Percentiles rank a stretch among this genome's conserved stretches.
These are phyloP conservation scores for Ceratobasidium sp. DNA, from an alignment of 1,284 basidiomycete genomes.

Conservation along the genomic window DNA sequence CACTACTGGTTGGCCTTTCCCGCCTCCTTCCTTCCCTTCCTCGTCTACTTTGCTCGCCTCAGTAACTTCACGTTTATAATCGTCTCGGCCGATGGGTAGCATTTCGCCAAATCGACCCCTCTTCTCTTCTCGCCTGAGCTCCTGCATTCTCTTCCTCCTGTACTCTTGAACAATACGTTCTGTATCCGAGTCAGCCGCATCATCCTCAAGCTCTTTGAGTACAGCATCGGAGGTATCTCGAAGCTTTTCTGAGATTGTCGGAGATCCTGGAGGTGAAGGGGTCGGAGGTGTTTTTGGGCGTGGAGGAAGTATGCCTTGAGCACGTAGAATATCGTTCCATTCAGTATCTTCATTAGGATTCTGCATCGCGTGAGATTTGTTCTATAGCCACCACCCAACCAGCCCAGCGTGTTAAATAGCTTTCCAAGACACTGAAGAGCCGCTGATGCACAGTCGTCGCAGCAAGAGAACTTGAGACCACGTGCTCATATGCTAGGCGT, in stretches of 20 bases:
- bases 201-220: constrained; percentile 73
- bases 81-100: constrained; percentile 90
- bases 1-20: constrained; percentile 84
- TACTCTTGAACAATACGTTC: constrained; percentile 81
- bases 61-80: constrained; percentile 95
- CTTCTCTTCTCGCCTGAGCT: constrained; percentile 73
- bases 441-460: constrained; percentile 32
- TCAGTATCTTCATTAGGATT: constrained; percentile 92
- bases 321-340: constrained; percentile 93
- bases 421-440: constrained; percentile 21
- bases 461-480: constrained; percentile 9
- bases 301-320: constrained; percentile 89
- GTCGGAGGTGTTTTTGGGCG: constrained; percentile 74
- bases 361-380: constrained; percentile 52
- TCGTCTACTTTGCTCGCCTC: constrained; percentile 85
- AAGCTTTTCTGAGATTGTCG: constrained; percentile 73
- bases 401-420: constrained; percentile 5
- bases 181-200: constrained; percentile 79
- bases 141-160: constrained; percentile 73
- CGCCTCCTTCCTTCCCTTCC: constrained; percentile 66
- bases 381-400: constrained; percentile 2
- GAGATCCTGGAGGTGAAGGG: constrained; percentile 79
- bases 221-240: constrained; percentile 60
- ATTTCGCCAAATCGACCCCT: constrained; percentile 86
- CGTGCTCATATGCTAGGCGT: no score